Evolutionary conservation across 148 eudicot species (phyloP), one percentile per base, ranked within the genome.

Genomic region (Rhododendron ovatum): DNA sequence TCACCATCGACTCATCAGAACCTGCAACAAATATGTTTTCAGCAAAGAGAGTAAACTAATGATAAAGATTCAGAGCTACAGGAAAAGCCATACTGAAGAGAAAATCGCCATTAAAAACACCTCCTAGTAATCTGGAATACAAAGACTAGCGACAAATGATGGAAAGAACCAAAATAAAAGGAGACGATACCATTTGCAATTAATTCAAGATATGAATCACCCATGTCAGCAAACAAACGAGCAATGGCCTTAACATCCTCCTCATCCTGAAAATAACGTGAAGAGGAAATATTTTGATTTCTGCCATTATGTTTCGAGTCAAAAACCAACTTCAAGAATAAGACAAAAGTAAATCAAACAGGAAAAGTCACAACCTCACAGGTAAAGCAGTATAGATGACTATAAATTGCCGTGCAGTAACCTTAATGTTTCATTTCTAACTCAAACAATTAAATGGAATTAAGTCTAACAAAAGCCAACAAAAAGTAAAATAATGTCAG

Each of bases 181-280:
- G 33, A 86, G 41, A 79, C 65, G 76, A 83, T 93, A 97, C 99
- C 99, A 87, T 93, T 93, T 77, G 98, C 98, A 89, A 97, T 97
- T 91, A 95, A 86, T 90, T 94, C 94, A 87, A 93, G 98, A 91
- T 95, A 97, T 53, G 99, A 93, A 90, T 97, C 99, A 78, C 99
- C 99, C 96, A 97, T 93, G 88, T 97, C 99, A 81, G 99, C 95
- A 92, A 95, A 95, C 87, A 97, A 91, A 88, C 99, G 99, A 88
- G 98, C 99, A 89, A 97, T 90, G 85, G 99, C 98, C 88, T 97
- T 97, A 86, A 91, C 93, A 90, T 97, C 99, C 93, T 97, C 99
- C 90, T 97, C 99, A 84, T 97, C 99, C 99, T 97, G 92, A 88
- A 82, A 86, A 63, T 65, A 53, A 73, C 35, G 80, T 41, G 88